Conservation (phyloP, 257 asterid species). For the Knoxia roxburghii region DNA sequence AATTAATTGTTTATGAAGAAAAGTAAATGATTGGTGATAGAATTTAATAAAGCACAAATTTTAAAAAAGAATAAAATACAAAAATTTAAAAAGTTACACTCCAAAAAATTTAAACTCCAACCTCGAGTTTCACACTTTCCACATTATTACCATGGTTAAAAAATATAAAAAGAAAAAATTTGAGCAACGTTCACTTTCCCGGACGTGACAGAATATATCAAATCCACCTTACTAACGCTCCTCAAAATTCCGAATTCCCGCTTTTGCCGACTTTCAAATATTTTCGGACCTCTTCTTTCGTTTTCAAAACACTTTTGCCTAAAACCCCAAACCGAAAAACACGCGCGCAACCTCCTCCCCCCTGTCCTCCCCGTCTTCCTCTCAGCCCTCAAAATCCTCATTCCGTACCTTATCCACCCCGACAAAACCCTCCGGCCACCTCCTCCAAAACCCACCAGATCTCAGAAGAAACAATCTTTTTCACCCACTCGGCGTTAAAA, state of each 20-base stretch:
- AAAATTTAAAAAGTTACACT: no score
- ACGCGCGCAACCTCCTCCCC: neutral
- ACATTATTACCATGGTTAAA: no score
- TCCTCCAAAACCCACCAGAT: no score
- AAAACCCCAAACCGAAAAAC: neutral
- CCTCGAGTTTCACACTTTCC: no score
- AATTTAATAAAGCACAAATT: no score
- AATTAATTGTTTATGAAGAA: no score
- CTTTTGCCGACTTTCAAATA: neutral
- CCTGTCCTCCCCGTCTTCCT: neutral
- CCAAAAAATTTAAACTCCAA: no score
- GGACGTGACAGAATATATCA: conserved; percentile 2
- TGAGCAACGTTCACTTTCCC: neutral
- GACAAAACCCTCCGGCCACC: neutral
- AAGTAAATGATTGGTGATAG: no score
- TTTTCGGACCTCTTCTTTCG: neutral
- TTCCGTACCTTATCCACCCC: no score
- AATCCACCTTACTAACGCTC: neutral
- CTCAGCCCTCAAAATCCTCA: neutral
- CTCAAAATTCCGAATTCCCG: conserved; percentile 15
- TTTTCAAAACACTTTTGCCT: neutral
- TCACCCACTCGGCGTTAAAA: neutral
- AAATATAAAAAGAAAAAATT: no score
- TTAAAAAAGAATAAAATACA: no score
- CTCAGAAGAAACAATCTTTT: no score